phyloP scores from a whole-genome alignment of 495 filamentous ascomycete species.

The Elaphomyces granulatus region DNA sequence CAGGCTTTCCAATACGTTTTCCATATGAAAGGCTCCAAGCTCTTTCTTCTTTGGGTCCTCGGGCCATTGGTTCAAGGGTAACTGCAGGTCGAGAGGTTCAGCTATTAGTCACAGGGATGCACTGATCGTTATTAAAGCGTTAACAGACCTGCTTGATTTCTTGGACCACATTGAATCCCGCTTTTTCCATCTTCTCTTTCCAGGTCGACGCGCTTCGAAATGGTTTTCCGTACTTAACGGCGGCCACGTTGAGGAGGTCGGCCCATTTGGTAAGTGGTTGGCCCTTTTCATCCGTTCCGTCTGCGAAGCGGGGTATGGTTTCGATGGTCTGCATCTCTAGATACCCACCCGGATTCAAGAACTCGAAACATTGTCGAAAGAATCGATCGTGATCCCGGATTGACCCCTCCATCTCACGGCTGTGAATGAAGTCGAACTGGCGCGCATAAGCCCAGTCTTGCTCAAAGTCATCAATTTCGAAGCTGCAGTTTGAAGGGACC shows the following conservation, averaged over 20 bases:
- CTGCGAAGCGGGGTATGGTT: conserved; percentile 36
- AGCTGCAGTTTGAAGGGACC: conserved; percentile 49
- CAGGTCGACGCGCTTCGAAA: conserved; percentile 20
- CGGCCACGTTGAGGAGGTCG: conserved; percentile 20
- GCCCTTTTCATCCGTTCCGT: conserved; percentile 32
- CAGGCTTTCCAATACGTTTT: conserved; percentile 14
- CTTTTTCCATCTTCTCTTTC: conserved; percentile 35
- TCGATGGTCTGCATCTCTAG: conserved; percentile 46
- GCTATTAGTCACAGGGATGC: too few relatives aligned
- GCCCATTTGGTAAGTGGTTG: conserved; percentile 19
- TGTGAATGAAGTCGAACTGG: conserved; percentile 48
- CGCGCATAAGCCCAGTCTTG: conserved; percentile 36
- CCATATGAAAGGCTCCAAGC: conserved; percentile 12
- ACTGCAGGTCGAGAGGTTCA: too few relatives aligned
- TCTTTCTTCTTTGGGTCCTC: conserved; percentile 21
- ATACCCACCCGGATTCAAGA: conserved; percentile 43
- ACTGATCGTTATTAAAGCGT: too few relatives aligned
- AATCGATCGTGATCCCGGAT: conserved; percentile 46
- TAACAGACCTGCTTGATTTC: too few relatives aligned
- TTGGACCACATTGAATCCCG: too few relatives aligned
- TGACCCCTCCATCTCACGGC: conserved; percentile 39
- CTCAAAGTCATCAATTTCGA: conserved; percentile 50
- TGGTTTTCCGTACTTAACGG: conserved; percentile 25
- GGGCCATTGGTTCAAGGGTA: conserved; percentile 12
- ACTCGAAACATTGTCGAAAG: conserved; percentile 31